phyloP scores from a whole-genome alignment of 495 filamentous ascomycete species.

The Geoglossum glabrum region DNA sequence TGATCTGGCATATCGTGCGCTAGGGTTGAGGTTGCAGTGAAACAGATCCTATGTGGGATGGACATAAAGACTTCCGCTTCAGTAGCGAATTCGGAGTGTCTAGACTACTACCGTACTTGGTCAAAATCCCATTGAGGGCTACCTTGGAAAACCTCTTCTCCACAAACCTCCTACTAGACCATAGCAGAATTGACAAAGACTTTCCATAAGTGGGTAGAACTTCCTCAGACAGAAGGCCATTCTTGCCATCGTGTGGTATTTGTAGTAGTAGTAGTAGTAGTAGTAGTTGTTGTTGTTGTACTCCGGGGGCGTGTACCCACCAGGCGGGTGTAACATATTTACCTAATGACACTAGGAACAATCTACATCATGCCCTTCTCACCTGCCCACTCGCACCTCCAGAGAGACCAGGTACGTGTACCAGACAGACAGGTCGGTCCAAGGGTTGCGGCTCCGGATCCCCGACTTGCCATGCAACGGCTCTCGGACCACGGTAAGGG shows the following conservation, averaged over 20 bases:
- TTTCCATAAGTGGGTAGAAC: no score
- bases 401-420: no score
- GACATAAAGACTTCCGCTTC: conserved; percentile 70
- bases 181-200: no score
- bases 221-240: no score
- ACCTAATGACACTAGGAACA: no score
- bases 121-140: conserved; percentile 13
- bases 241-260: no score
- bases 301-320: no score
- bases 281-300: no score
- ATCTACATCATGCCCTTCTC: no score
- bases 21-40: conserved; percentile 74
- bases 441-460: not conserved
- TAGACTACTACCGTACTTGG: conserved; percentile 75
- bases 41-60: conserved; percentile 79
- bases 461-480: not conserved
- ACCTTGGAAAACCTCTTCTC: not conserved
- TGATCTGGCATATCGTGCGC: not conserved
- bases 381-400: no score
- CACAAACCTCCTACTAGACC: not conserved
- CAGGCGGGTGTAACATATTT: no score
- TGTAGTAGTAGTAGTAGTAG: no score
- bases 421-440: not conserved
- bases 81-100: conserved; percentile 64
- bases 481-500: not conserved